Conservation (phyloP, 306 rosid genomes). For the Gillenia trifoliata region DNA sequence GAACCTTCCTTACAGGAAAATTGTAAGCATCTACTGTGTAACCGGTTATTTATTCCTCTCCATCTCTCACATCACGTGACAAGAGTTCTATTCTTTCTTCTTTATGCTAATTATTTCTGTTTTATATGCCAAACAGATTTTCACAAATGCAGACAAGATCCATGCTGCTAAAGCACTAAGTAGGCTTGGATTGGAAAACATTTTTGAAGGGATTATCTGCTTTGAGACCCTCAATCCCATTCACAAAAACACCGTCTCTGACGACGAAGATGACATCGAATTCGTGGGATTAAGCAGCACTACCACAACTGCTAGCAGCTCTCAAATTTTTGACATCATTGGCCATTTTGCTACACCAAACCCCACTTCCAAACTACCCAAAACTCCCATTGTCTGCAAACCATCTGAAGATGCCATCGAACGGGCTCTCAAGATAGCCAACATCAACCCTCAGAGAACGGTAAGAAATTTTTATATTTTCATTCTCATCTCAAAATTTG, state of each 20-base stretch:
- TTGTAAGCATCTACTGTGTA: constrained; percentile 41
- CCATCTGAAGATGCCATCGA: constrained; percentile 71
- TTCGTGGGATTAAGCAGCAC: constrained; percentile 39
- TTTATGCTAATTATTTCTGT: neutral
- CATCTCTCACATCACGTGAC: neutral
- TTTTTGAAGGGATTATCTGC: constrained; percentile 89
- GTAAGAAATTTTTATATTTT: constrained; percentile 35
- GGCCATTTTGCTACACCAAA: constrained; percentile 57
- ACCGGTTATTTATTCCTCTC: neutral
- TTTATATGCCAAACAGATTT: constrained; percentile 44
- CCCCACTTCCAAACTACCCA: constrained; percentile 48
- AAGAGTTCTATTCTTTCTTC: neutral
- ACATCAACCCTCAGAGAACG: constrained; percentile 76
- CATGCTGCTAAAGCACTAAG: constrained; percentile 72
- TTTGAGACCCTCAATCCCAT: constrained; percentile 87
- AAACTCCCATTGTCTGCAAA: constrained; percentile 84
- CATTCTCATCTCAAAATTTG: neutral
- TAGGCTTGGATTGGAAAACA: constrained; percentile 86
- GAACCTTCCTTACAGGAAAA: constrained; percentile 71
- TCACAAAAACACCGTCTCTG: constrained; percentile 51
- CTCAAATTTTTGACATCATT: constrained; percentile 69
- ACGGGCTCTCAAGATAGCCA: constrained; percentile 73
- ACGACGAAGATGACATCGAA: constrained; percentile 73
- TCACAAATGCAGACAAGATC: constrained; percentile 84
- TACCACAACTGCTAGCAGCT: constrained; percentile 23